These are phyloP conservation scores for Diplosphaera chodatii DNA, from an alignment of 139 green algal species.

Conservation along the genomic window DNA sequence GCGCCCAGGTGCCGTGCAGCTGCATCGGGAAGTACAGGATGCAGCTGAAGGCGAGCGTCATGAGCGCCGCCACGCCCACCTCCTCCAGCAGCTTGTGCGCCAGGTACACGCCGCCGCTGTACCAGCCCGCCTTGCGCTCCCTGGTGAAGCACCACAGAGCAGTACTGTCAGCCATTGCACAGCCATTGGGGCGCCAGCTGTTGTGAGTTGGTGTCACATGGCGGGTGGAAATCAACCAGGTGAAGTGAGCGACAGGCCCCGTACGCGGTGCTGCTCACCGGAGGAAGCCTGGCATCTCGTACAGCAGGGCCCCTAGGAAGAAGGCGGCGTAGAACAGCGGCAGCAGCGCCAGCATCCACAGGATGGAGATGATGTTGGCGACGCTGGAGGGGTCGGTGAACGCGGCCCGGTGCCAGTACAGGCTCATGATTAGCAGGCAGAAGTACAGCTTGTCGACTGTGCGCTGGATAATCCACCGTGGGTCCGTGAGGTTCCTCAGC, in stretches of 20 bases:
- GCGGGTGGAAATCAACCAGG: no score
- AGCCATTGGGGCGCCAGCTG: no score
- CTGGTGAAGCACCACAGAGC: no score
- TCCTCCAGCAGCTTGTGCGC: constrained; percentile 49
- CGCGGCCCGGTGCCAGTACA: not conserved
- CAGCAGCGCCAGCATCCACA: constrained; percentile 74
- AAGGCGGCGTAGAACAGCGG: constrained; percentile 65
- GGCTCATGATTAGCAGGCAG: not conserved
- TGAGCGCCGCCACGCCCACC: constrained; percentile 30
- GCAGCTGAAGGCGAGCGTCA: constrained; percentile 18
- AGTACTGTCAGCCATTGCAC: no score
- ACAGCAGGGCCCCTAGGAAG: not conserved
- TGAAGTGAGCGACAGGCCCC: not conserved
- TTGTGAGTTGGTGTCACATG: no score
- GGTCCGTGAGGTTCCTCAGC: not conserved
- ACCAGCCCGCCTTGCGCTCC: constrained; percentile 41
- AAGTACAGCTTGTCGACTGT: not conserved
- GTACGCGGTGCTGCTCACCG: no score
- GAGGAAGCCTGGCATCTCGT: not conserved
- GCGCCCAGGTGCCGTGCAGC: constrained; percentile 45
- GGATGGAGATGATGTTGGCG: constrained; percentile 57
- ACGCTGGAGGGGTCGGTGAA: constrained; percentile 13
- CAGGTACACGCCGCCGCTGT: constrained; percentile 34
- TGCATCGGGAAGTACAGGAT: constrained; percentile 50
- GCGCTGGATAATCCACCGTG: not conserved